Conservation (phyloP, 352 stramenopile species). For the Lagenidium giganteum region DNA sequence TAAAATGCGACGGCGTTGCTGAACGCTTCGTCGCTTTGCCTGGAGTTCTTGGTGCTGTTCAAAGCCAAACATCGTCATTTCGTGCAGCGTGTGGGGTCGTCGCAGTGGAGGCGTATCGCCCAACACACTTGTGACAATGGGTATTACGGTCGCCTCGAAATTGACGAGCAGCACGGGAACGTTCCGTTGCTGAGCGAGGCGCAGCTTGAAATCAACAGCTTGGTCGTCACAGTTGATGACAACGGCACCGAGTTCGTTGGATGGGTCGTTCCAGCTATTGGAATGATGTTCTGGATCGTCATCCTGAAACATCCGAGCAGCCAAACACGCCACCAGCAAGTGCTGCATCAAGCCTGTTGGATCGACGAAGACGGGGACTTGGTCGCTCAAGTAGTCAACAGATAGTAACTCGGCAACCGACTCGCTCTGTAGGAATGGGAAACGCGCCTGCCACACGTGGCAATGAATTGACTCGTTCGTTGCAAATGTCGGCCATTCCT, state of each 20-base stretch:
- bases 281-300: too few species aligned
- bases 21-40: too few species aligned
- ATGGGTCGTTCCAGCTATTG: too few species aligned
- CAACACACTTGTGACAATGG: slow-evolving; percentile 1
- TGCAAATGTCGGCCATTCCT: too few species aligned
- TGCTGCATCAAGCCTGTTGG: slow-evolving; percentile 30
- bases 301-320: too few species aligned
- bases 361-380: slow-evolving; percentile 42
- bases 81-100: background rate
- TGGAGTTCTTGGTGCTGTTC: too few species aligned
- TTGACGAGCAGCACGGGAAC: slow-evolving; percentile 34
- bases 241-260: too few species aligned
- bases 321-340: slow-evolving; percentile 46
- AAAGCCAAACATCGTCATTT: too few species aligned
- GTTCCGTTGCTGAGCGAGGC: slow-evolving; percentile 20
- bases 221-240: slow-evolving; percentile 28
- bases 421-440: slow-evolving; percentile 25
- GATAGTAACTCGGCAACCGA: slow-evolving; percentile 11
- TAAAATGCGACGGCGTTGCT: too few species aligned
- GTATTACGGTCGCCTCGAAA: slow-evolving; percentile 17
- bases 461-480: too few species aligned
- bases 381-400: slow-evolving; percentile 27
- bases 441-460: slow-evolving; percentile 34
- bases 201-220: slow-evolving; percentile 16
- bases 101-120: slow-evolving; percentile 14